These are phyloP conservation scores for Apiotrichum porosum DNA, from an alignment of 1,284 basidiomycete species.

Conservation along the genomic window DNA sequence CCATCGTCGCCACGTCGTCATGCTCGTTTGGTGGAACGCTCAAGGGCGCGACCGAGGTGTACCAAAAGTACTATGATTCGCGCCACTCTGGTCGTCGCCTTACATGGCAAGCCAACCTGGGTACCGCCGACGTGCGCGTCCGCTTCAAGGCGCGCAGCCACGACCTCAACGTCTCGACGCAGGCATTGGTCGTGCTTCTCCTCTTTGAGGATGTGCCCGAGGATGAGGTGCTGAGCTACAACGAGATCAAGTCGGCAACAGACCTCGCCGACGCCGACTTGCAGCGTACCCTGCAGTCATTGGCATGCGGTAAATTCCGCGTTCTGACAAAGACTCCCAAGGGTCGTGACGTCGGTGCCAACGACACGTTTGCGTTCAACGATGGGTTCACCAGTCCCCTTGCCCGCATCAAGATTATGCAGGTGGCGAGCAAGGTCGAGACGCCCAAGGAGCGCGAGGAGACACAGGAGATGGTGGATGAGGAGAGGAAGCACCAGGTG, in stretches of 20 bases:
- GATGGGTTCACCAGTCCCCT: constrained; percentile 69
- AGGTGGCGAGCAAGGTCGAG: constrained; percentile 81
- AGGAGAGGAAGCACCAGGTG: constrained; percentile 83
- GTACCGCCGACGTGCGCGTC: constrained; percentile 83
- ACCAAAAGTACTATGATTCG: constrained; percentile 84
- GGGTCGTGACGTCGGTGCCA: constrained; percentile 68
- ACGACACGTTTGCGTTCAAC: constrained; percentile 89
- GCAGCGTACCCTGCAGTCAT: constrained; percentile 84
- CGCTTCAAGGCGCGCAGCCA: constrained; percentile 75
- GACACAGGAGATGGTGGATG: constrained; percentile 84
- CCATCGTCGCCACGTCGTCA: constrained; percentile 53
- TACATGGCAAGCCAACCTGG: constrained; percentile 90
- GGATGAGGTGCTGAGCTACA: constrained; percentile 57
- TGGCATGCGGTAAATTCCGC: constrained; percentile 96
- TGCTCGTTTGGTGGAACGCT: constrained; percentile 68
- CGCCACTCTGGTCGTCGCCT: constrained; percentile 84
- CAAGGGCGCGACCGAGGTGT: constrained; percentile 63
- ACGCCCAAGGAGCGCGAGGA: constrained; percentile 81
- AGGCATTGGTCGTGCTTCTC: constrained; percentile 80
- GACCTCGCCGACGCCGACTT: constrained; percentile 72
- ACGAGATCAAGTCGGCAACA: constrained; percentile 57
- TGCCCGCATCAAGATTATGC: constrained; percentile 91
- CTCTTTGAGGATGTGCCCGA: constrained; percentile 73
- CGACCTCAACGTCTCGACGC: constrained; percentile 90
- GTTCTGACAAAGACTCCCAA: constrained; percentile 87